Percentiles rank a stretch among this genome's conserved stretches.
Conservation (phyloP, 2,329 filamentous ascomycete species). For the Plenodomus biglobosus region DNA sequence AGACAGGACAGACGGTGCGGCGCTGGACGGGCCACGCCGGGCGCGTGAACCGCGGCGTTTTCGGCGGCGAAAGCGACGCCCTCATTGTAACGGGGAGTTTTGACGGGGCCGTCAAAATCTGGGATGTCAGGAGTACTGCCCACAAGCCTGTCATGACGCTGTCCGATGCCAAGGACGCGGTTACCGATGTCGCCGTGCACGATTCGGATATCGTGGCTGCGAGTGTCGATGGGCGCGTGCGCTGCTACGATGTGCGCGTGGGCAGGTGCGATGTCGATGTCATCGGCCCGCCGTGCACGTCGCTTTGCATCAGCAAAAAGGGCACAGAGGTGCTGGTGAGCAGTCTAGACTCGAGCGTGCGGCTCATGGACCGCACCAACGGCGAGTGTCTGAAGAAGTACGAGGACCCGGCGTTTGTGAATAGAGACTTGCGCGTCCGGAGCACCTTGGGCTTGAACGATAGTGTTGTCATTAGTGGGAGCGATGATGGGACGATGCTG, state of each 20-base stretch:
- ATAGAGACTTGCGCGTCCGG: slow-evolving; percentile 73
- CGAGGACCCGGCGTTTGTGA: slow-evolving; percentile 58
- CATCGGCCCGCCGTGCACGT: slow-evolving; percentile 66
- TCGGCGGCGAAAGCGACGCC: slow-evolving; percentile 73
- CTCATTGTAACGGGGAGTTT: slow-evolving; percentile 73
- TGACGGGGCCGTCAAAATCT: slow-evolving; percentile 74
- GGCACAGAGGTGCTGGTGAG: slow-evolving; percentile 74
- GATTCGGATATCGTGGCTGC: slow-evolving; percentile 65
- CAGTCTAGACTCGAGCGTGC: slow-evolving; percentile 72
- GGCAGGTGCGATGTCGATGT: slow-evolving; percentile 58
- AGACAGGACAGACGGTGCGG: slow-evolving; percentile 72
- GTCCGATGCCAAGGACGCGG: slow-evolving; percentile 70
- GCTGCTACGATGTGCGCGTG: slow-evolving; percentile 80
- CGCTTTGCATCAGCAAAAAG: slow-evolving; percentile 68
- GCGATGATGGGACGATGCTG: slow-evolving; percentile 73
- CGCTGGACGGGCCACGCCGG: slow-evolving; percentile 73
- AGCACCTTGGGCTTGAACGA: slow-evolving; percentile 75
- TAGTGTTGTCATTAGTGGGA: slow-evolving; percentile 76
- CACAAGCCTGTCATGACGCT: slow-evolving; percentile 71
- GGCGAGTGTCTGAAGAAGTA: slow-evolving; percentile 76
- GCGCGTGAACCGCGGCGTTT: slow-evolving; percentile 75
- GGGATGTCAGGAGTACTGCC: slow-evolving; percentile 48
- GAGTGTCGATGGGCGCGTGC: slow-evolving; percentile 80
- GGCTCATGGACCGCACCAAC: slow-evolving; percentile 76
- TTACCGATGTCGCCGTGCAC: slow-evolving; percentile 51